Base-by-base conservation (phyloP, 2,329 filamentous ascomycete genomes). In the Fulvia fulva region DNA sequence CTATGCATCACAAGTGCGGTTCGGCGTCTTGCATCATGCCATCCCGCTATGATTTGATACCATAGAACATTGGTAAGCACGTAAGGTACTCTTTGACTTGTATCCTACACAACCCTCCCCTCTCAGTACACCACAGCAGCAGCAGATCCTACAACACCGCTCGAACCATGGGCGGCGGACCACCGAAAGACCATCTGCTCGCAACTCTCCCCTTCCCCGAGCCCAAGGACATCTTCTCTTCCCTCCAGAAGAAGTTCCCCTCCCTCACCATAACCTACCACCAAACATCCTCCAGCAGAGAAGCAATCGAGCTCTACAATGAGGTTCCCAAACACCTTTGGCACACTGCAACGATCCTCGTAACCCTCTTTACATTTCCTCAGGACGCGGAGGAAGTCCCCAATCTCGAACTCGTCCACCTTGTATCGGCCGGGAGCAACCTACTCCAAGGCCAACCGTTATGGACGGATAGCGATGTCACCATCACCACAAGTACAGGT, bases 401-500 rank as follows among this genome's bases (percentile, higher is more conserved):
- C 3, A 70, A 75, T 1, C 70, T 77, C 26, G 68, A 80, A 61
- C 68, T 83, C 51, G 78, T 86, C 53, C 84, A 86, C 56, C 77
- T 83, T 60, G 76, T 81, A 63, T 82, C 80, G 9, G 83, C 84
- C 7, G 84, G 84, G 1, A 76, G 80, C 49, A 83, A 86, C 65
- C 80, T 82, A 57, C 67, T 84, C 22, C 67, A 78, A 37, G 67
- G 77, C n/a, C 73, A 80, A 56, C 82, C 82, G 0, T 77, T 86
- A 43, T 79, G 83, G 61, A 81, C 73, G 6, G 71, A 79, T 49
- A 80, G 77, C 14, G 67, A 80, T 25, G 79, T 86, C 52, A 75
- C 79, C 0, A 74, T 86, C 56, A 81, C 81, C 3, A 84, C 80
- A 3, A 78, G 77, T 32, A 81, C 78, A 4, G 80, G 83, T 23